Evolutionary conservation across 73 alveolate genomes (phyloP).

Genomic region (Paramecium pentaurelia): DNA sequence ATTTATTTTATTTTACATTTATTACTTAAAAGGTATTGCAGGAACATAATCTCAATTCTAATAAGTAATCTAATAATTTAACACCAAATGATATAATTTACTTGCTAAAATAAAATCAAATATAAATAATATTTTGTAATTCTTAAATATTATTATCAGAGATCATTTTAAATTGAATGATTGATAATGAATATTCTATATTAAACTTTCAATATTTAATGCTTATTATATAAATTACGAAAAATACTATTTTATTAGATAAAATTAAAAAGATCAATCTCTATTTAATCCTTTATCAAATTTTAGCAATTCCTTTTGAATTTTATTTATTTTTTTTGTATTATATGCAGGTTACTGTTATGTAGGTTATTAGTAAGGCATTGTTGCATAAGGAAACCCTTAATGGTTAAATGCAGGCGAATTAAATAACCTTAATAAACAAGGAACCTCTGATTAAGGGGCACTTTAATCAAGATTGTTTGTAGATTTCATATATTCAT

Average conservation of each 20-base stretch:
- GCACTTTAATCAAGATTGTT: not conserved
- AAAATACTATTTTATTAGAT: not conserved
- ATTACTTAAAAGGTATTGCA: not conserved
- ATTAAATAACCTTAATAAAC: not conserved
- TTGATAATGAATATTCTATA: too few species aligned
- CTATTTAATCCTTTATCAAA: not conserved
- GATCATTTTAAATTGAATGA: too few species aligned
- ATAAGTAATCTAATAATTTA: too few species aligned
- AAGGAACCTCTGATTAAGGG: not conserved
- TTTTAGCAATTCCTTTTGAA: not conserved
- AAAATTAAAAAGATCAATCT: not conserved
- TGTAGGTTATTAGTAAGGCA: not conserved
- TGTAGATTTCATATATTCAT: constrained; percentile 20
- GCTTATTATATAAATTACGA: not conserved
- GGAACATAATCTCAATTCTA: not conserved
- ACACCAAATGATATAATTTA: too few species aligned
- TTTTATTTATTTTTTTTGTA: not conserved
- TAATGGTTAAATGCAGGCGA: not conserved
- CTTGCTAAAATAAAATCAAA: too few species aligned
- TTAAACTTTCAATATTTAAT: not conserved
- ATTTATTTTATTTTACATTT: too few species aligned
- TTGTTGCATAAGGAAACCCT: constrained; percentile 30
- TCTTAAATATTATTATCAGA: too few species aligned
- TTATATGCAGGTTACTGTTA: not conserved
- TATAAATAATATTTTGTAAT: too few species aligned